Evolutionary conservation across 306 rosid genomes (phyloP).

Genomic region (Morella rubra): DNA sequence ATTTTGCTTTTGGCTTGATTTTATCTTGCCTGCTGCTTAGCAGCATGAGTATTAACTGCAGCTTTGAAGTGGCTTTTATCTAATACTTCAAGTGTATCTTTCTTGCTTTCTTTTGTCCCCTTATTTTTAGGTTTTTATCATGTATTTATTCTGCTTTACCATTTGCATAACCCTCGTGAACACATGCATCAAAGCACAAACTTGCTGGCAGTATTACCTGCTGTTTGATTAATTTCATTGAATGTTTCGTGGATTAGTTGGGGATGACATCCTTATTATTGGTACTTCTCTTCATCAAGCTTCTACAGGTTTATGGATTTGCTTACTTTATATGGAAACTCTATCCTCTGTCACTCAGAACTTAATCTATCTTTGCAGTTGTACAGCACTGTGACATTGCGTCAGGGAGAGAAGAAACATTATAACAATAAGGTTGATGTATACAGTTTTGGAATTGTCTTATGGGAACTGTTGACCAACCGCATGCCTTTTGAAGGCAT

Average conservation of each 20-base stretch:
- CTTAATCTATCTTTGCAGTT: slow-evolving; percentile 47
- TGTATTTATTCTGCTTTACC: background rate
- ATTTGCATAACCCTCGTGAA: background rate
- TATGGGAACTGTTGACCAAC: slow-evolving; percentile 95
- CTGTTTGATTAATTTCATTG: background rate
- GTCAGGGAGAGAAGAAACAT: slow-evolving; percentile 98
- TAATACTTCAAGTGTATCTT: background rate
- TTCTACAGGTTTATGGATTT: slow-evolving; percentile 8
- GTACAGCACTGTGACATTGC: slow-evolving; percentile 94
- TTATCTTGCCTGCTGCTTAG: background rate
- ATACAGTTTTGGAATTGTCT: slow-evolving; percentile 95
- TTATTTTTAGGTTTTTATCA: background rate
- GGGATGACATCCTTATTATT: background rate
- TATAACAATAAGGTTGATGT: slow-evolving; percentile 97
- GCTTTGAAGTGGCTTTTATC: background rate
- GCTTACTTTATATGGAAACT: background rate
- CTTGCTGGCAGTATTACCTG: background rate
- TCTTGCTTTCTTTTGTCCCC: background rate
- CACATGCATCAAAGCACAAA: background rate
- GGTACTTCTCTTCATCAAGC: background rate
- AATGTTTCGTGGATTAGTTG: background rate
- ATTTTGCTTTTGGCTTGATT: background rate
- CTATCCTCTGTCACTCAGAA: background rate
- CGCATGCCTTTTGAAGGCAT: slow-evolving; percentile 99
- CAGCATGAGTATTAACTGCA: background rate